phyloP scores from a whole-genome alignment of 768 basidiomycete genomes.

The Sporobolomyces roseus region DNA sequence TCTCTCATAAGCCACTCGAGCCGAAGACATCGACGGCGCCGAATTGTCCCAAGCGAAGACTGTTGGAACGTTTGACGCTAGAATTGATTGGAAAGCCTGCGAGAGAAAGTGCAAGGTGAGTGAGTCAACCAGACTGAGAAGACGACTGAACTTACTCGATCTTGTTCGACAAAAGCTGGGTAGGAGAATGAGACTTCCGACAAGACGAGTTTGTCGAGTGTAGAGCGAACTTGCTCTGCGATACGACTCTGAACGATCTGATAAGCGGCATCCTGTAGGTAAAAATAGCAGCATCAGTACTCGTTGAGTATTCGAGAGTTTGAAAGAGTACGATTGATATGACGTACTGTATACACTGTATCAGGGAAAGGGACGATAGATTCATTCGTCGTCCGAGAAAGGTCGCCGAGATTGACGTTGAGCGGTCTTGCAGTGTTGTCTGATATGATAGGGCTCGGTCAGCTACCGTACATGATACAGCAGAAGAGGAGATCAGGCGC shows the following conservation, averaged over 20 bases:
- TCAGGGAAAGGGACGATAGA: neutral
- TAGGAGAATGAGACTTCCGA: constrained; percentile 16
- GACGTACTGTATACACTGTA: constrained; percentile 19
- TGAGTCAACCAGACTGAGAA: neutral
- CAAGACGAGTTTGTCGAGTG: constrained; percentile 36
- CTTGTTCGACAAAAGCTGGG: constrained; percentile 26
- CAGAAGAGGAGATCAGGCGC: neutral
- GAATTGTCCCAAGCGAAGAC: constrained; percentile 16
- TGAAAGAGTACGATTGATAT: no score
- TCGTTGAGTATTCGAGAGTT: no score
- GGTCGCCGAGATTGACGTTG: constrained; percentile 31
- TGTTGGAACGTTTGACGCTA: constrained; percentile 19
- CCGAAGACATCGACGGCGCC: neutral
- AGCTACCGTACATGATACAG: no score
- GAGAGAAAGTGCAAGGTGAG: rapidly evolving
- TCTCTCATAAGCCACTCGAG: constrained; percentile 23
- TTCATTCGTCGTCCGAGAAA: constrained; percentile 31
- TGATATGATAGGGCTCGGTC: neutral
- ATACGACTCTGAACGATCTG: constrained; percentile 32
- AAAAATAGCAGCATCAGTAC: no score
- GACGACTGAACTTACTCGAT: constrained; percentile 10
- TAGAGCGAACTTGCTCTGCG: constrained; percentile 25
- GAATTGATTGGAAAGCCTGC: constrained; percentile 11
- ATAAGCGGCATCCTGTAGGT: constrained; percentile 32
- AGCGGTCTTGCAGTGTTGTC: constrained; percentile 35